These are phyloP conservation scores for Ustilago curta DNA, from an alignment of 1,284 basidiomycete species.

Conservation along the genomic window DNA sequence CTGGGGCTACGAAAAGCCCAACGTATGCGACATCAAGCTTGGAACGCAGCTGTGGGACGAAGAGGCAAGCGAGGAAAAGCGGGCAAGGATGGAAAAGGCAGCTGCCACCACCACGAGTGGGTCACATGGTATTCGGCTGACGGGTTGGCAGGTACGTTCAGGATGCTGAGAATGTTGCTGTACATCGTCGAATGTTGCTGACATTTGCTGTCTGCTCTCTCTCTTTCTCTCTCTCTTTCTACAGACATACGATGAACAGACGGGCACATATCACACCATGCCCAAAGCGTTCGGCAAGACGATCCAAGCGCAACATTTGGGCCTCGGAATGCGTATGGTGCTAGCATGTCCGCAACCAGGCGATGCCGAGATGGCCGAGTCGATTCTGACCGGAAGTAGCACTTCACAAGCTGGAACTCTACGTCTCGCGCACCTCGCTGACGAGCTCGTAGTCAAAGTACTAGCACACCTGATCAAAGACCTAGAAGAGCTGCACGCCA, in stretches of 20 bases:
- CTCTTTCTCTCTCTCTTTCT: too few relatives aligned
- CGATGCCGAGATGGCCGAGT: conserved; percentile 35
- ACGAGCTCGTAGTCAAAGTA: conserved; percentile 66
- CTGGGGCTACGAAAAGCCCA: conserved; percentile 80
- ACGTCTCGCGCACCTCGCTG: conserved; percentile 63
- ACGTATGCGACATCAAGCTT: conserved; percentile 90
- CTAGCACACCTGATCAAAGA: conserved; percentile 71
- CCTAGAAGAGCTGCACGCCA: conserved; percentile 73
- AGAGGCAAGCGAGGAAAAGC: conserved; percentile 80
- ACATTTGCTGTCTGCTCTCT: too few relatives aligned
- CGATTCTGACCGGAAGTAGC: conserved; percentile 19
- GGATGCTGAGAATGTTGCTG: not conserved
- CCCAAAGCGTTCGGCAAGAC: conserved; percentile 85
- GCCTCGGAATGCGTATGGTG: conserved; percentile 80
- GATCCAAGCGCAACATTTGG: conserved; percentile 77
- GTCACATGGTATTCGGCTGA: conserved; percentile 82
- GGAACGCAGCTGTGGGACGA: conserved; percentile 84
- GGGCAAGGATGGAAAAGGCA: conserved; percentile 79
- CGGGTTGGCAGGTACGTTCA: conserved; percentile 83
- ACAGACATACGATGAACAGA: conserved; percentile 66
- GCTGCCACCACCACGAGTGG: conserved; percentile 80
- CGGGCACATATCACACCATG: conserved; percentile 73
- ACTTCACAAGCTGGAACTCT: not conserved
- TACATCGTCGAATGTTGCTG: not conserved
- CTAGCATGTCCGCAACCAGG: conserved; percentile 74